Percentiles rank a stretch among this genome's conserved stretches.
These are phyloP conservation scores for Hymenotorrendiella dingleyae DNA, from an alignment of 2,329 filamentous ascomycete species.

Conservation along the genomic window DNA sequence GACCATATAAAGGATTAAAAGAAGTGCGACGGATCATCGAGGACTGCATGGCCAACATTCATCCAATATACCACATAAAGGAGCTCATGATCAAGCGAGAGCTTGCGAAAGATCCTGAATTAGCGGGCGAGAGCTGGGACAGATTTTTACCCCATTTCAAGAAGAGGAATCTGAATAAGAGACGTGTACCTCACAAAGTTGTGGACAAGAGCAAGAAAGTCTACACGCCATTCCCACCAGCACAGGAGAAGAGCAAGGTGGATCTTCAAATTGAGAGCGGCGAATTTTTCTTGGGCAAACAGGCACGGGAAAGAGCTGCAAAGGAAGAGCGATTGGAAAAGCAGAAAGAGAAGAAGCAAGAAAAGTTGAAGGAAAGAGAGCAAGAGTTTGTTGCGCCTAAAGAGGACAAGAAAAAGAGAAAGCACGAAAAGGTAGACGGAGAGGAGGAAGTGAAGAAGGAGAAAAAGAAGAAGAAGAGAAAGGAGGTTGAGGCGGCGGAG, in stretches of 20 bases:
- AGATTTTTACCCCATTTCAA: conserved; percentile 97
- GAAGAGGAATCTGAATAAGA: conserved; percentile 81
- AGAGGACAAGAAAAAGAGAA: conserved; percentile 60
- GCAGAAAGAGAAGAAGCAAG: conserved; percentile 81
- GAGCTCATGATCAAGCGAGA: conserved; percentile 92
- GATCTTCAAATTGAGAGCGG: conserved; percentile 96
- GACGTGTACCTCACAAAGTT: conserved; percentile 75
- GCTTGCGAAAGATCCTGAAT: conserved; percentile 79
- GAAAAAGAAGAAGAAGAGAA: conserved; percentile 24
- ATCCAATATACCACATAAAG: conserved; percentile 88
- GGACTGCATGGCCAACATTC: conserved; percentile 95
- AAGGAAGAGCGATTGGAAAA: conserved; percentile 77
- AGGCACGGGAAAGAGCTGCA: conserved; percentile 78
- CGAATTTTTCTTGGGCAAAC: conserved; percentile 92
- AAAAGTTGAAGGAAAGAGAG: conserved; percentile 79
- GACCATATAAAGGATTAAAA: conserved; percentile 86
- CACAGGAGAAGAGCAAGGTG: conserved; percentile 98
- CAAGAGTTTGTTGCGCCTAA: conserved; percentile 83
- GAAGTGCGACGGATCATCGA: conserved; percentile 84
- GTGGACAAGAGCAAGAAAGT: conserved; percentile 89
- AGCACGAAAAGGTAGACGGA: conserved; percentile 31
- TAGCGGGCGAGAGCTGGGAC: conserved; percentile 89
- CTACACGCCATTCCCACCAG: conserved; percentile 95
- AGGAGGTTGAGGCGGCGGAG: conserved; percentile 10
- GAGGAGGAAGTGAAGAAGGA: conserved; percentile 16